Conservation (phyloP, 169 alveolate genomes). For the Plasmodium relictum region DNA sequence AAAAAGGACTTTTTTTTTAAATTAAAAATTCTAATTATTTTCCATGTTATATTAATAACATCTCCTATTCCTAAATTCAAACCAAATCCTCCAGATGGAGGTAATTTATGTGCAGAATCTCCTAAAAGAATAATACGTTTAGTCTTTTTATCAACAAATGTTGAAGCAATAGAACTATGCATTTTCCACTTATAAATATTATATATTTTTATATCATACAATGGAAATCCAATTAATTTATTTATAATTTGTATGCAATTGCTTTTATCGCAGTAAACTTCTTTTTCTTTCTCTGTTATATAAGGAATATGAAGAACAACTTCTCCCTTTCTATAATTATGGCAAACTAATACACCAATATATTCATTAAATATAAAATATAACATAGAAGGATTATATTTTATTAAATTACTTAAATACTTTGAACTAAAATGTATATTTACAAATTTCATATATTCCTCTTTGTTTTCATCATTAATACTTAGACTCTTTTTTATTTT, state of each 20-base stretch:
- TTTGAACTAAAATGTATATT: constrained; percentile 90
- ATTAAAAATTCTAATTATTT: constrained; percentile 79
- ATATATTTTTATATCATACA: constrained; percentile 80
- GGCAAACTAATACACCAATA: constrained; percentile 91
- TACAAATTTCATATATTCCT: constrained; percentile 86
- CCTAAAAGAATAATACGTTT: constrained; percentile 89
- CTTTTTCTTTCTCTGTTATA: constrained; percentile 86
- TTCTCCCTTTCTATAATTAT: constrained; percentile 90
- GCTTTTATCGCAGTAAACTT: constrained; percentile 20
- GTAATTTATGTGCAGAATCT: constrained; percentile 94
- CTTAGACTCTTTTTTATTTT: constrained; percentile 31
- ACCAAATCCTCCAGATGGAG: constrained; percentile 97
- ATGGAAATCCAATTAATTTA: constrained; percentile 79
- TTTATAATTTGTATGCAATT: constrained; percentile 79
- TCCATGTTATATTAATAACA: constrained; percentile 87
- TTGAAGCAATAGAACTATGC: constrained; percentile 86
- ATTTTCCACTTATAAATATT: constrained; percentile 87
- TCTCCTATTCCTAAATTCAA: constrained; percentile 95
- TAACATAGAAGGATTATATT: constrained; percentile 88
- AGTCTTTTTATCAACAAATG: constrained; percentile 82
- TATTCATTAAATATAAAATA: constrained; percentile 89
- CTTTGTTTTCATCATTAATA: constrained; percentile 76
- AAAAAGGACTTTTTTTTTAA: constrained; percentile 17
- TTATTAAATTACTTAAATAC: constrained; percentile 82
- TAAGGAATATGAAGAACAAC: constrained; percentile 94